A percentile compares a stretch with the other conserved stretches of the same genome.
Conservation (phyloP, 208 protist genomes). For the Zelonia costaricensis region DNA sequence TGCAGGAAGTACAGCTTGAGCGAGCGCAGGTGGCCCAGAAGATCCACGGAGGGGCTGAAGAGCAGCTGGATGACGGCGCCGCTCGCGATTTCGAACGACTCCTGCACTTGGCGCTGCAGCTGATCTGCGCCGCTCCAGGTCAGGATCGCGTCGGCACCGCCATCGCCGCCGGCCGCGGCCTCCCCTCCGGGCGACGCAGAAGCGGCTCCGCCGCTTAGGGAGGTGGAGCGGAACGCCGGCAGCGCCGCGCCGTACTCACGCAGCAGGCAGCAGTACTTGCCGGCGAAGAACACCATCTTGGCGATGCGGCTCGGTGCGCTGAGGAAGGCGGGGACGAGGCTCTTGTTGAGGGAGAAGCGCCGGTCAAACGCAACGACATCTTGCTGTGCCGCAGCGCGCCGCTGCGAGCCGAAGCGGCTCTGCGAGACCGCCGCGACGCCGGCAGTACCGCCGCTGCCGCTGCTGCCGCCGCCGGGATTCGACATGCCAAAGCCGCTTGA, state of each 20-base stretch:
- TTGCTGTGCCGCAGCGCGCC: slow-evolving; percentile 24
- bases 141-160: slow-evolving; percentile 30
- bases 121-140: slow-evolving; percentile 71
- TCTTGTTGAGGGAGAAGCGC: slow-evolving; percentile 86
- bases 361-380: slow-evolving; percentile 61
- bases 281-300: slow-evolving; percentile 86
- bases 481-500: background rate
- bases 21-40: slow-evolving; percentile 70
- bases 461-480: background rate
- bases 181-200: background rate
- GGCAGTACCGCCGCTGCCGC: background rate
- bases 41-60: slow-evolving; percentile 67
- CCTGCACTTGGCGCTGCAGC: slow-evolving; percentile 69
- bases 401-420: slow-evolving; percentile 10
- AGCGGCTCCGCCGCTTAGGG: background rate
- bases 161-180: background rate
- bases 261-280: slow-evolving; percentile 88
- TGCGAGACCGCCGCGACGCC: background rate
- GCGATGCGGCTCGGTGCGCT: slow-evolving; percentile 53
- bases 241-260: slow-evolving; percentile 68
- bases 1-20: slow-evolving; percentile 87
- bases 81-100: slow-evolving; percentile 79
- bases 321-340: slow-evolving; percentile 78
- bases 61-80: slow-evolving; percentile 74
- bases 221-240: slow-evolving; percentile 39